A percentile compares a stretch with the other conserved stretches of the same genome.
These are phyloP conservation scores for Phlebiopsis gigantea DNA, from an alignment of 768 basidiomycete genomes.

Conservation along the genomic window DNA sequence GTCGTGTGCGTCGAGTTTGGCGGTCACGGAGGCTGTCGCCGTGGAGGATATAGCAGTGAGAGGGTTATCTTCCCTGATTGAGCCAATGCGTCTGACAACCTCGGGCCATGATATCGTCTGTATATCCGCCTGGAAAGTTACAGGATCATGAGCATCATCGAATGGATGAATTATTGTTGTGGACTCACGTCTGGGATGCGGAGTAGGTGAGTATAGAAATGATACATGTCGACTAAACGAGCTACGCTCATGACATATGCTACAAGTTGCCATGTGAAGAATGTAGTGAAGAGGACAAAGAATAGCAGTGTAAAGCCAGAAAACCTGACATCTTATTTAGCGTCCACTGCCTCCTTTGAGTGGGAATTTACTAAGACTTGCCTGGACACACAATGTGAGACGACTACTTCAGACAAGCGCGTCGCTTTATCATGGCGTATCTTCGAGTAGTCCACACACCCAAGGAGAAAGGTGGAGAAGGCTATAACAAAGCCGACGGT, in stretches of 20 bases:
- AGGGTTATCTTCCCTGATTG: constrained; percentile 91
- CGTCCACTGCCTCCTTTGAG: neutral
- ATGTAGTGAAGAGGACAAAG: constrained; percentile 78
- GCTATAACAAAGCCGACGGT: constrained; percentile 96
- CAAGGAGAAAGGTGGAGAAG: constrained; percentile 95
- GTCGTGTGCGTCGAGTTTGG: constrained; percentile 95
- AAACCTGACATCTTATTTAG: constrained; percentile 44
- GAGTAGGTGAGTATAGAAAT: constrained; percentile 92
- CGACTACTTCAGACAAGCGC: constrained; percentile 74
- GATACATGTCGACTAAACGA: constrained; percentile 89
- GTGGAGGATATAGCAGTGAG: constrained; percentile 78
- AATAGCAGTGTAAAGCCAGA: constrained; percentile 82
- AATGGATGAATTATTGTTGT: neutral
- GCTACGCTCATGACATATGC: constrained; percentile 70
- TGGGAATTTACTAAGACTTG: constrained; percentile 25
- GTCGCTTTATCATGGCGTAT: constrained; percentile 64
- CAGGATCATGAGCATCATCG: constrained; percentile 9
- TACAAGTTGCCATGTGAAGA: constrained; percentile 86
- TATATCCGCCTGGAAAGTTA: constrained; percentile 73
- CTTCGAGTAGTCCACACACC: constrained; percentile 89
- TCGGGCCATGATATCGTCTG: constrained; percentile 97
- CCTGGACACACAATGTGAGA: constrained; percentile 82
- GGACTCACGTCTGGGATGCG: constrained; percentile 84
- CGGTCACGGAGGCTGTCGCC: constrained; percentile 57
- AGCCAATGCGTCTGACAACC: constrained; percentile 83